Percentiles rank a stretch among this genome's conserved stretches.
Conservation (phyloP, 345 rosid genomes). For the Euphorbia lathyris region DNA sequence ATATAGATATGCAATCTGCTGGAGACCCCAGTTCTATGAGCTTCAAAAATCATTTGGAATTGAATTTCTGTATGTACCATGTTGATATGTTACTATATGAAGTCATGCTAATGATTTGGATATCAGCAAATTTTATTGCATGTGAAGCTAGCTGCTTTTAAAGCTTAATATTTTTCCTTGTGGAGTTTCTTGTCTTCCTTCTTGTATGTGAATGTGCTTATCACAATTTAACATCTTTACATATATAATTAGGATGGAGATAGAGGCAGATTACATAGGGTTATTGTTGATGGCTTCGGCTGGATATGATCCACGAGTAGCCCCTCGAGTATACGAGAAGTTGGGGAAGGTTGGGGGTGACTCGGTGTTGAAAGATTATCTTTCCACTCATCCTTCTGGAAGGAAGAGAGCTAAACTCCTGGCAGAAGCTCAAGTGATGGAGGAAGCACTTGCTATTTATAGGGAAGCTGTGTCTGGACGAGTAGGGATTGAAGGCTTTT, state of each 20-base stretch:
- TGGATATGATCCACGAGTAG: conserved; percentile 85
- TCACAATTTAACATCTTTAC: too few relatives aligned
- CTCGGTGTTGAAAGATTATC: conserved; percentile 49
- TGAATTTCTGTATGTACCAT: neutral
- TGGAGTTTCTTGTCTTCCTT: neutral
- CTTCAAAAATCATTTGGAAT: neutral
- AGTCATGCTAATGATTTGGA: neutral
- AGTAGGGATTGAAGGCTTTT: conserved; percentile 72
- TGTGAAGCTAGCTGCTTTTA: neutral
- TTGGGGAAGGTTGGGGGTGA: conserved; percentile 61
- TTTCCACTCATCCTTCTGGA: conserved; percentile 95
- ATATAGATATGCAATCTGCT: neutral
- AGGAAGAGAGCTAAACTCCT: conserved; percentile 71
- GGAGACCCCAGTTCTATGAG: neutral
- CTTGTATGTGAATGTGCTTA: neutral
- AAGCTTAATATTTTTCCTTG: neutral
- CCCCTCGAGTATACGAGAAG: conserved; percentile 79
- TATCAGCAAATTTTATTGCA: neutral
- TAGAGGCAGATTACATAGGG: conserved; percentile 92
- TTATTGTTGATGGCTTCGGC: conserved; percentile 75
- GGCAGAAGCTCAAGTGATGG: conserved; percentile 82
- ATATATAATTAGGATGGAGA: conserved; percentile 69
- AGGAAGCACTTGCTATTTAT: conserved; percentile 75
- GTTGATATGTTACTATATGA: too few relatives aligned
- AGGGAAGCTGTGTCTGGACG: conserved; percentile 59